These are phyloP conservation scores for Penicillium paradoxum DNA, from an alignment of 495 filamentous ascomycete genomes.

Conservation along the genomic window DNA sequence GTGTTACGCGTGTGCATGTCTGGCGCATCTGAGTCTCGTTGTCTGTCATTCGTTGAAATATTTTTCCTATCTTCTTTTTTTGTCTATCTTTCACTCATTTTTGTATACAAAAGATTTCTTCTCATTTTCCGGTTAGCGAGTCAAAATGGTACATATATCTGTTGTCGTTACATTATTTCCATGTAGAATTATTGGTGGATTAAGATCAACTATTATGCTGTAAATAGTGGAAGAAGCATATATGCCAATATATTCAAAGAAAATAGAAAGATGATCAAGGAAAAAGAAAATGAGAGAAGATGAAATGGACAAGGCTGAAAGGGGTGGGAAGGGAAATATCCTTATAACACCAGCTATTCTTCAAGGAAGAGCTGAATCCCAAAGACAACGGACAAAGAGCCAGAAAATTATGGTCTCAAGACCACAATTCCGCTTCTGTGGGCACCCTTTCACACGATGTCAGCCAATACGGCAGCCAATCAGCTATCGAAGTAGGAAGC, in stretches of 20 bases:
- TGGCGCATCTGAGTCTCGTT: slow-evolving; percentile 8
- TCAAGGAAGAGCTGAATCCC: not conserved
- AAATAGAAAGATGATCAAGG: not conserved
- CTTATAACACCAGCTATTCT: not conserved
- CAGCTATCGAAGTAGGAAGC: slow-evolving; percentile 11
- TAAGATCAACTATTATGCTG: not conserved
- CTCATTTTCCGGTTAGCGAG: not conserved
- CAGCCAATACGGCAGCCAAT: slow-evolving; percentile 7
- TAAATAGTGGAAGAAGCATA: not conserved
- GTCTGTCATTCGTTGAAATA: slow-evolving; percentile 4
- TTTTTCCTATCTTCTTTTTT: not conserved
- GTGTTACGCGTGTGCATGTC: slow-evolving; percentile 16
- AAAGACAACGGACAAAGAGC: not conserved
- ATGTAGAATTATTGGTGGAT: not conserved
- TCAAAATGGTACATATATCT: not conserved
- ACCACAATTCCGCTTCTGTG: slow-evolving; percentile 24
- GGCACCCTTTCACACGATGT: slow-evolving; percentile 4
- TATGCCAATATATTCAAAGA: not conserved
- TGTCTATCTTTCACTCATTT: not conserved
- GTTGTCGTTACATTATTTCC: not conserved
- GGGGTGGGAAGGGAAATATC: not conserved
- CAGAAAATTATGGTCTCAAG: slow-evolving; percentile 6
- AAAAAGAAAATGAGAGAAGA: not conserved
- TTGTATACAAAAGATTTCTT: not conserved
- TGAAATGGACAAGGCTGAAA: not conserved